Conservation (phyloP, 768 basidiomycete species). For the Tubosaeta sp. region DNA sequence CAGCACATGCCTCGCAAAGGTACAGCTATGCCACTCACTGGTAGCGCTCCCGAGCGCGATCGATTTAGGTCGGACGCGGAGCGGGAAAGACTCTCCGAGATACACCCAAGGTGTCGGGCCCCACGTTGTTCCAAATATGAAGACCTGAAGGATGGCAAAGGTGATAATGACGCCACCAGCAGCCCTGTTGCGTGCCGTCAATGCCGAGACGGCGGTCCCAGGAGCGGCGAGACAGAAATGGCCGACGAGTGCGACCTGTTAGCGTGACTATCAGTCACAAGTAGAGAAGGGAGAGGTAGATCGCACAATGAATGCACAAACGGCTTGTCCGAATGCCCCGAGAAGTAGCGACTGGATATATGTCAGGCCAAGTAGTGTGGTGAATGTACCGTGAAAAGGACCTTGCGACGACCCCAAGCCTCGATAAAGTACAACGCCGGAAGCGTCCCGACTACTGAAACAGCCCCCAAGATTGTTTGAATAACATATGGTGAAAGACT, state of each 20-base stretch:
- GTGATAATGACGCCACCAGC: slow-evolving; percentile 69
- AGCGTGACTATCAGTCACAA: background rate
- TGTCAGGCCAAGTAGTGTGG: background rate
- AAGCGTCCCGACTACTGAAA: slow-evolving; percentile 67
- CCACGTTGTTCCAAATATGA: slow-evolving; percentile 71
- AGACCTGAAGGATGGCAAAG: slow-evolving; percentile 75
- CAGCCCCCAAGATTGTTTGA: slow-evolving; percentile 69
- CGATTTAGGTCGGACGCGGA: slow-evolving; percentile 71
- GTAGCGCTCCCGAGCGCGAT: slow-evolving; percentile 71
- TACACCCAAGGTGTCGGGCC: slow-evolving; percentile 76
- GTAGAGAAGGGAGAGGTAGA: background rate
- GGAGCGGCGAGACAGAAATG: slow-evolving; percentile 60
- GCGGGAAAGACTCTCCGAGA: slow-evolving; percentile 77
- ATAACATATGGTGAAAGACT: slow-evolving; percentile 71
- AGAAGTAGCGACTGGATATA: slow-evolving; percentile 53
- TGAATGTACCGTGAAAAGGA: slow-evolving; percentile 21
- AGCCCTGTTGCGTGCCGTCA: slow-evolving; percentile 53
- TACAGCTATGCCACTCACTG: slow-evolving; percentile 26
- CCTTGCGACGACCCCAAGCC: slow-evolving; percentile 66
- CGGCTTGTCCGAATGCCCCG: slow-evolving; percentile 57
- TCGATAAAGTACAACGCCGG: slow-evolving; percentile 71
- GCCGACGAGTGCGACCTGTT: slow-evolving; percentile 64
- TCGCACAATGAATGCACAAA: slow-evolving; percentile 58
- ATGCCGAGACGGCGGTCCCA: slow-evolving; percentile 41
- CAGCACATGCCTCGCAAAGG: background rate